Evolutionary conservation across 306 rosid genomes (phyloP).

Genomic region (Ormosia semicastrata): DNA sequence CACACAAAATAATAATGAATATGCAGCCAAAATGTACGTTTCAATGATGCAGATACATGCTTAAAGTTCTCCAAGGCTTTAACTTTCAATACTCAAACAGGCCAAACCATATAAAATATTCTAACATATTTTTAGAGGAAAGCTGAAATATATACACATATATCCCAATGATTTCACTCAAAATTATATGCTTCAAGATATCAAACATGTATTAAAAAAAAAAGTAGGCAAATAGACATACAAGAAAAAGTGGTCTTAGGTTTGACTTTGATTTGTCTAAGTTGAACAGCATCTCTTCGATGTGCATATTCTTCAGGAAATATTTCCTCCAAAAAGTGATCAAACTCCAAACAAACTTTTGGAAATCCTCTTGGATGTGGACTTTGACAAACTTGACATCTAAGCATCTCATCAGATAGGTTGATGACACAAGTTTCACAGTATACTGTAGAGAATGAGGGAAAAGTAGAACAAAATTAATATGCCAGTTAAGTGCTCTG

Average conservation of each 20-base stretch:
- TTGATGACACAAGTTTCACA: conserved; percentile 63
- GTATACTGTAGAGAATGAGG: conserved; percentile 44
- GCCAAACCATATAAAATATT: not conserved
- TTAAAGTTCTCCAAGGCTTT: not conserved
- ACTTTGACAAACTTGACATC: conserved; percentile 70
- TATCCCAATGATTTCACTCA: not conserved
- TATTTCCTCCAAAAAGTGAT: conserved; percentile 55
- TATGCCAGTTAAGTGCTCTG: not conserved
- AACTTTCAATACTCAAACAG: not conserved
- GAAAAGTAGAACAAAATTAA: conserved; percentile 10
- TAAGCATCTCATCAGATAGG: conserved; percentile 49
- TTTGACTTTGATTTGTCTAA: conserved; percentile 32
- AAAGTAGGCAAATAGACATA: conserved; percentile 39
- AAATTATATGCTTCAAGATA: not conserved
- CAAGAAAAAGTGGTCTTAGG: conserved; percentile 37
- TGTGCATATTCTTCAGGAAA: conserved; percentile 64
- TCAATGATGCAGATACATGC: not conserved
- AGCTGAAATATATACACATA: not conserved
- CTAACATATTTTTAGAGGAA: not conserved
- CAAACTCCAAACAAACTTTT: conserved; percentile 71
- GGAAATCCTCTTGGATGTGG: conserved; percentile 65
- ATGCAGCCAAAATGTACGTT: not conserved
- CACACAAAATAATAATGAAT: not conserved
- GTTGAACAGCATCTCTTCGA: conserved; percentile 49
- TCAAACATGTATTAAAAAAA: conserved; percentile 8